A percentile compares a stretch with the other conserved stretches of the same genome.
Conservation (phyloP, 495 filamentous ascomycete species). For the Sabuloglossum arenarium region DNA sequence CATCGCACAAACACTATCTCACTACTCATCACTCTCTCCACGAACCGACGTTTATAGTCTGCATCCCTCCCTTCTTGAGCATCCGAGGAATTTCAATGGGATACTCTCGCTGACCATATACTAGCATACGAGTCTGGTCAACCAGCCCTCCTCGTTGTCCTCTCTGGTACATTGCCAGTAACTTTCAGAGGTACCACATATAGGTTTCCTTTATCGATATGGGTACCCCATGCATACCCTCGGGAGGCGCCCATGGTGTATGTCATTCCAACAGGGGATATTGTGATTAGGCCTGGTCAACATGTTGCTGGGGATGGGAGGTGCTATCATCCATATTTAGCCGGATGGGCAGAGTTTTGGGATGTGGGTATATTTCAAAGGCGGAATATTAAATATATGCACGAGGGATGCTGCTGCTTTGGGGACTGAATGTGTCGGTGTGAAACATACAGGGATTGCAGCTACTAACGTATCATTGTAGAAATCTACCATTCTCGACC, state of each 20-base stretch:
- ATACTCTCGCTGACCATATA: background rate
- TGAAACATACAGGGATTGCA: background rate
- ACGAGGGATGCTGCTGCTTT: background rate
- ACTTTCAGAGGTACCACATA: slow-evolving; percentile 75
- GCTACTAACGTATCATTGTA: slow-evolving; percentile 15
- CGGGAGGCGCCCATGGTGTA: slow-evolving; percentile 67
- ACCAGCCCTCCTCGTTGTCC: slow-evolving; percentile 69
- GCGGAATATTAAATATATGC: background rate
- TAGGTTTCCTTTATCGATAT: slow-evolving; percentile 77
- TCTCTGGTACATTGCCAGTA: slow-evolving; percentile 74
- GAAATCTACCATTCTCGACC: slow-evolving; percentile 64
- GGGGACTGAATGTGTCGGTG: background rate
- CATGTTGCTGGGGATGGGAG: slow-evolving; percentile 89
- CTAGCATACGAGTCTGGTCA: slow-evolving; percentile 75
- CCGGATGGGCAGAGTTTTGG: slow-evolving; percentile 72
- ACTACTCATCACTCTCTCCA: slow-evolving; percentile 70
- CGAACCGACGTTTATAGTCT: slow-evolving; percentile 92
- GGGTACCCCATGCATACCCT: slow-evolving; percentile 91
- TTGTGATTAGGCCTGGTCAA: slow-evolving; percentile 78
- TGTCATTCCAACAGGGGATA: slow-evolving; percentile 70
- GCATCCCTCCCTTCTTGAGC: slow-evolving; percentile 10
- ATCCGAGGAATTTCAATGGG: background rate
- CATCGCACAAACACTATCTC: slow-evolving; percentile 58
- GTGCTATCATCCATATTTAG: slow-evolving; percentile 89
- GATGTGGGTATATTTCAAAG: slow-evolving; percentile 41